phyloP scores from a whole-genome alignment of 1,139 yeast species.

The Diutina sp. region DNA sequence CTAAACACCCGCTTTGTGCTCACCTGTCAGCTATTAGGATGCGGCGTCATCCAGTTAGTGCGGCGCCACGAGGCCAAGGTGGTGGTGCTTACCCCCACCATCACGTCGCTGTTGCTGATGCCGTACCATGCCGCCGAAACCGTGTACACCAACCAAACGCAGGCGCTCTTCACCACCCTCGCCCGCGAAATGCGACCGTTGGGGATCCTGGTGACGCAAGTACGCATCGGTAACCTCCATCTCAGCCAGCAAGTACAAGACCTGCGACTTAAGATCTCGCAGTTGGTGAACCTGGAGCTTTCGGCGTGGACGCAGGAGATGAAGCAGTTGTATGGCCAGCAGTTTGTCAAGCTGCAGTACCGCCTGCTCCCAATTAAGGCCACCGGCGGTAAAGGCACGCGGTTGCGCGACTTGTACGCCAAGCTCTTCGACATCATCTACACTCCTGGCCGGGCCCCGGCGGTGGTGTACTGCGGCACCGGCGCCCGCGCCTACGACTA shows the following conservation, averaged over 20 bases:
- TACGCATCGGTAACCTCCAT: slow-evolving; percentile 34
- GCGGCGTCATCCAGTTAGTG: slow-evolving; percentile 46
- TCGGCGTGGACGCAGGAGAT: slow-evolving; percentile 30
- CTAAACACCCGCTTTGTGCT: slow-evolving; percentile 30
- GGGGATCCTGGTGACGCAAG: slow-evolving; percentile 29
- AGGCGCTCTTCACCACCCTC: slow-evolving; percentile 24
- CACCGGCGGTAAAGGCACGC: slow-evolving; percentile 10
- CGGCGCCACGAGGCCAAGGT: slow-evolving; percentile 29
- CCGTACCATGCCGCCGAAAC: slow-evolving; percentile 42
- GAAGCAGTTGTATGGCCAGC: slow-evolving; percentile 20
- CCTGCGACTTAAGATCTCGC: slow-evolving; percentile 15
- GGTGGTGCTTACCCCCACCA: slow-evolving; percentile 26
- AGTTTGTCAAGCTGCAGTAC: slow-evolving; percentile 22
- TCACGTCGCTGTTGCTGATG: slow-evolving; percentile 26
- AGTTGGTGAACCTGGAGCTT: slow-evolving; percentile 23
- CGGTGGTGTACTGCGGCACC: slow-evolving; percentile 34
- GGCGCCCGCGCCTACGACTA: slow-evolving; percentile 36
- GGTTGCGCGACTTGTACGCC: slow-evolving; percentile 37
- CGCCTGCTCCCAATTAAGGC: slow-evolving; percentile 21
- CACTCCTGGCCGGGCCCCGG: slow-evolving; percentile 10
- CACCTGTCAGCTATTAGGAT: slow-evolving; percentile 39
- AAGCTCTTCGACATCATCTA: slow-evolving; percentile 42
- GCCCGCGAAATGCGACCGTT: slow-evolving; percentile 30
- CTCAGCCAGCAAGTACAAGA: slow-evolving; percentile 15
- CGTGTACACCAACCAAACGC: slow-evolving; percentile 23